Conservation (phyloP, 441 rosid species). For the Brassica hybrid region DNA sequence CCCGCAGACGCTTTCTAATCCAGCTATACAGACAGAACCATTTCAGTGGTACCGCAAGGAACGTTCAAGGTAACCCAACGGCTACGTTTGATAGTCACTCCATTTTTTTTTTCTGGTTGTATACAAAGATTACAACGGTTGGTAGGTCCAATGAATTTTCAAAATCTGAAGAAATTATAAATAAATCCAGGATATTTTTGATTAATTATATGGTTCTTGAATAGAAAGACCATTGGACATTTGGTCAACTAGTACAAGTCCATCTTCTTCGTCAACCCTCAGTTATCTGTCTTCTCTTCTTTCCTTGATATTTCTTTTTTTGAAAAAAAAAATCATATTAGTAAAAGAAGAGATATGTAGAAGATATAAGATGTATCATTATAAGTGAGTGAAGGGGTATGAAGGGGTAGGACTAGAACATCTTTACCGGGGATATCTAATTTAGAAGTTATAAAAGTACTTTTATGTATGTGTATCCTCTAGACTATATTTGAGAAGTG, state of each 20-base stretch:
- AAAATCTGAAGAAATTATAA: neutral
- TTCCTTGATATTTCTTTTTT: neutral
- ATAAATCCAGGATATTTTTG: neutral
- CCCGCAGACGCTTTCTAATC: neutral
- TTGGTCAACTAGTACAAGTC: neutral
- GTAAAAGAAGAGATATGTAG: no score
- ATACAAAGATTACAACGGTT: slow-evolving; percentile 4
- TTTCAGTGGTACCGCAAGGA: neutral
- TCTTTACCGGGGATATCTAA: no score
- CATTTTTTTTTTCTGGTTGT: neutral
- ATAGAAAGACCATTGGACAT: neutral
- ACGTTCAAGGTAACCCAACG: neutral
- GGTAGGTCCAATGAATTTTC: neutral
- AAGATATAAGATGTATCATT: no score
- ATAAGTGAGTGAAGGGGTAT: no score
- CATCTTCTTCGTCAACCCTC: neutral
- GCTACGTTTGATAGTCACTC: neutral
- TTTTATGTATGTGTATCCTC: no score
- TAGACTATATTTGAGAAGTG: no score
- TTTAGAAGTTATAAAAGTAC: no score
- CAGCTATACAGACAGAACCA: slow-evolving; percentile 1
- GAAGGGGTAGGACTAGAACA: no score
- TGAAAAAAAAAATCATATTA: no score
- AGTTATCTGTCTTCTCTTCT: neutral
- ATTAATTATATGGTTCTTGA: neutral